phyloP scores from a whole-genome alignment of 768 basidiomycete genomes.

The Amanita muscaria region DNA sequence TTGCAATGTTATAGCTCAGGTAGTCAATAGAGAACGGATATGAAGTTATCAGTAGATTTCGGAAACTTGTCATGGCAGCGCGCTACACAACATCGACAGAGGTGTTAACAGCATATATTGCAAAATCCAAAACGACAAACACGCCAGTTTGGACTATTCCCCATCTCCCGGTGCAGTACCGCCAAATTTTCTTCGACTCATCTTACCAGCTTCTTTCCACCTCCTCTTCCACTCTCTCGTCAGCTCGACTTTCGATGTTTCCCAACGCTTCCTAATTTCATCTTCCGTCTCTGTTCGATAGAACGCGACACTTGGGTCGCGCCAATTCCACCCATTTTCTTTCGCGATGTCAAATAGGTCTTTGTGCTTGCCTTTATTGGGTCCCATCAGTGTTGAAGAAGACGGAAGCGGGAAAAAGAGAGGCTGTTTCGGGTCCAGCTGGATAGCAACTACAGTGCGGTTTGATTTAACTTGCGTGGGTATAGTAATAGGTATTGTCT shows the following conservation, averaged over 20 bases:
- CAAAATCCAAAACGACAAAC: background rate
- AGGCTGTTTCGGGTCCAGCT: constrained; percentile 44
- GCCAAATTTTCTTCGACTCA: constrained; percentile 43
- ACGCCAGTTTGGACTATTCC: constrained; percentile 1
- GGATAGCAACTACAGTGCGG: constrained; percentile 16
- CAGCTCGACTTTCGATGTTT: constrained; percentile 54
- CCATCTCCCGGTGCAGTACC: constrained; percentile 27
- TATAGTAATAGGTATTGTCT: constrained; percentile 5
- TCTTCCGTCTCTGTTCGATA: constrained; percentile 43
- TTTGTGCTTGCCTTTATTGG: constrained; percentile 26
- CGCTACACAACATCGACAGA: too few species aligned
- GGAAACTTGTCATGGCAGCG: too few species aligned
- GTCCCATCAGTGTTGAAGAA: constrained; percentile 9
- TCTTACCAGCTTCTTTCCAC: constrained; percentile 67
- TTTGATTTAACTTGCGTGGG: background rate
- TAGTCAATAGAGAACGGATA: too few species aligned
- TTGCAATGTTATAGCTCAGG: too few species aligned
- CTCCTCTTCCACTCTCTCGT: constrained; percentile 74
- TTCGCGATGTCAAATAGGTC: constrained; percentile 42
- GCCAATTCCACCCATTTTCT: constrained; percentile 43
- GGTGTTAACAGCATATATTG: background rate
- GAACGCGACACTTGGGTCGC: constrained; percentile 33
- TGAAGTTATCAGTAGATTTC: too few species aligned
- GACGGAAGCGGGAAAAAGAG: constrained; percentile 52
- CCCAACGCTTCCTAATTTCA: constrained; percentile 65